Conservation (phyloP, 2,329 filamentous ascomycete genomes). For the Metarhizium humberi region DNA sequence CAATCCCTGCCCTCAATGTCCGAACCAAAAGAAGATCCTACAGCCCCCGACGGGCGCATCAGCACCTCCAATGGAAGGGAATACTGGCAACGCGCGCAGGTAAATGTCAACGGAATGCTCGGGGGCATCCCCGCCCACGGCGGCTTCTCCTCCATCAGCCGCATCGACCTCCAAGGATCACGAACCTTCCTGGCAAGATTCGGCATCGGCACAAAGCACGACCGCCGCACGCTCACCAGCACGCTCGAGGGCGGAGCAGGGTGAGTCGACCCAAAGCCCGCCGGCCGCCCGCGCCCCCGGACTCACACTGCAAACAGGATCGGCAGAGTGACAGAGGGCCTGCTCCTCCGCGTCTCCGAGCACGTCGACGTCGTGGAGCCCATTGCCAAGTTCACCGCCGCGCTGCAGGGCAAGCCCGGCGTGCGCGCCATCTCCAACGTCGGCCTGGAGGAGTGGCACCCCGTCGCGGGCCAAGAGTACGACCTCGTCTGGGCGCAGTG, state of each 20-base stretch:
- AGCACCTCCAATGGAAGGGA: neutral
- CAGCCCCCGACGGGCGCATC: neutral
- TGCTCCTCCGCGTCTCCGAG: conserved; percentile 62
- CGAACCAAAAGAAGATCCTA: neutral
- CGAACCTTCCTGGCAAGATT: conserved; percentile 61
- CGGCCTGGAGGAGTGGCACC: conserved; percentile 64
- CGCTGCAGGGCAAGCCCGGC: conserved; percentile 47
- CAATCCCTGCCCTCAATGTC: neutral
- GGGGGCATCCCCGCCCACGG: conserved; percentile 47
- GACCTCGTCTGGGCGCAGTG: conserved; percentile 86
- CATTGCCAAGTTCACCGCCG: conserved; percentile 66
- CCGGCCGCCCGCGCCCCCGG: neutral
- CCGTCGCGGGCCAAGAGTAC: conserved; percentile 43
- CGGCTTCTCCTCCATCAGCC: conserved; percentile 33
- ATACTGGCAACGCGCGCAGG: conserved; percentile 38
- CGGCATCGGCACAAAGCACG: conserved; percentile 30
- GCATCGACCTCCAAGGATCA: conserved; percentile 61
- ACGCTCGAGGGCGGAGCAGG: conserved; percentile 31
- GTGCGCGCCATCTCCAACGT: conserved; percentile 57
- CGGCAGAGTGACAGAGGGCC: conserved; percentile 69
- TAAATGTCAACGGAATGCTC: conserved; percentile 62
- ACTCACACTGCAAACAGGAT: conserved; percentile 42
- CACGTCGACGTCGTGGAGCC: conserved; percentile 80
- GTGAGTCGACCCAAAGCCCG: conserved; percentile 14
- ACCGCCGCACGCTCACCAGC: conserved; percentile 17